Evolutionary conservation across 169 alveolate genomes (phyloP), one percentile per base, ranked within the genome.

Genomic region (Eimeria brunetti): DNA sequence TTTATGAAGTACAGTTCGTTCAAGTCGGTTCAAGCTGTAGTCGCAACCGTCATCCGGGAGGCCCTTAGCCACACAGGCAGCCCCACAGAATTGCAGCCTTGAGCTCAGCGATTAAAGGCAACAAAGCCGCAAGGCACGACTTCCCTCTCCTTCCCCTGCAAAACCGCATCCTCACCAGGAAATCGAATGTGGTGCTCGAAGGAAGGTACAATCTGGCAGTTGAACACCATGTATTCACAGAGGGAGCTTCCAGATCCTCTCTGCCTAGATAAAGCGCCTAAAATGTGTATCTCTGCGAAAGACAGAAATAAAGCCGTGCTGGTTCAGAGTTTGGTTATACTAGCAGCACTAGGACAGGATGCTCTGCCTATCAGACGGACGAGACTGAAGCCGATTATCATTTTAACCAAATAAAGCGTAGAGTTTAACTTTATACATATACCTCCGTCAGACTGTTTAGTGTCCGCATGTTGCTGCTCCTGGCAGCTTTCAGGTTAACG

Each of bases 1-100:
- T 46, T 14, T 33, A 12, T 2, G 7, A 1, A 20, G n/a, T n/a
- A n/a, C n/a, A n/a, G n/a, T n/a, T n/a, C n/a, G 56, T 7, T 12
- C 22, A n/a, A 41, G 88, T n/a, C n/a, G 88, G 71, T 78, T 81
- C 88, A 96, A 95, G 38, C 94, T 92, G 84, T 85, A 84, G 94
- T 95, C 96, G 95, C 90, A 58, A 41, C 58, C 83, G 33, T 92
- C 51, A 44, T 78, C 91, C 36, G 84, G 64, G 91, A 76, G 67
- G 84, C 49, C 64, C 41, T 78, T 53, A 20, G 83, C 58, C 64
- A 92, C 67, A 16, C 46, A 84, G 76, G 78, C 76, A 51, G n/a
- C 76, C 73, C 14, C 78, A 36, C 73, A 84, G 91, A 36, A 58
- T 41, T 51, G 46, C 78, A 56, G 78, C 78, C 64, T 24, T 58